Evolutionary conservation across 768 basidiomycete genomes (phyloP), one percentile per base, ranked within the genome.

Genomic region (Auriscalpium vulgare): DNA sequence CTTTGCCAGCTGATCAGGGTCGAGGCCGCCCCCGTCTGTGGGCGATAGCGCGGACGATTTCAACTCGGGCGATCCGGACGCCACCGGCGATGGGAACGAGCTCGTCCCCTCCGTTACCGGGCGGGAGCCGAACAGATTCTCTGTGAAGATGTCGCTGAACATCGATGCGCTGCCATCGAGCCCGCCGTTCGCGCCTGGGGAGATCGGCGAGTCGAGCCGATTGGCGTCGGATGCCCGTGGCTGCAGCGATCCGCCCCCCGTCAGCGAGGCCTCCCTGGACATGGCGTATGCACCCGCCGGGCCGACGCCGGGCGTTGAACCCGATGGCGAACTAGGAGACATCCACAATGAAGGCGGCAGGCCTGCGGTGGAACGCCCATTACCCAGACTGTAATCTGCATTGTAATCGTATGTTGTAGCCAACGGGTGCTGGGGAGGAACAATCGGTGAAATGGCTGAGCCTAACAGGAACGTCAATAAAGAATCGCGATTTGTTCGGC

Each of bases 341-440:
- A 91, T 91, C 89, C 88, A 91, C 43, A 91, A 71, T 43, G 88
- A 88, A 3, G 89, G 87, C 48, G 84, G 85, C 46, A 90, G 72
- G 54, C 80, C 78, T 37, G 75, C 63, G 58, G 74, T 72, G 48
- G 78, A 76, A 63, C 78, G 81, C 63, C 84, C 81, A 65, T 71
- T 67, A 61, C 74, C 63, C 53, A 65, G 57, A 38, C 64, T 62
- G 19, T 56, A 51, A 50, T 64, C 57, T 4, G 63, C 37, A 54
- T 53, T 59, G 56, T 68, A 69, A 46, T 62, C 55, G 1, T 65
- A 60, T 16, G 69, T 68, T 56, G 65, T 55, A 16, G 56, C 11
- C 2, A 59, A 60, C 34, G 58, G 56, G 17, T 62, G 58, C 3
- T 54, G 56, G 13, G 61, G 50, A 17, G 62, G 46, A 36, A 56